phyloP scores from a whole-genome alignment of 768 basidiomycete species.

The Hygrocybe punicea region DNA sequence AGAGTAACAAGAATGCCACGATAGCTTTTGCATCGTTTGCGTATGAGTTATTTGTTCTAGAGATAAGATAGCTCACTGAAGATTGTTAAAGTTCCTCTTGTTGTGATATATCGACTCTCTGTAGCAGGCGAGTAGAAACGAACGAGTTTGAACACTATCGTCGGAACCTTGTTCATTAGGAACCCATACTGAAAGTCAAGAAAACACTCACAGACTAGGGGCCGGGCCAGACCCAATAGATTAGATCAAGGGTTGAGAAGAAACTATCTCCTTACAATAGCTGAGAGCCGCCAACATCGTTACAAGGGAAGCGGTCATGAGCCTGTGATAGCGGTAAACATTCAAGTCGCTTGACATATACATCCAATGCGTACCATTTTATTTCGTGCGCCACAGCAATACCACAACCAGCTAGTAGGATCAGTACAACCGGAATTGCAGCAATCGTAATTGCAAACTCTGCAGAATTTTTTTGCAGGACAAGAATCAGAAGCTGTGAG shows the following conservation, averaged over 20 bases:
- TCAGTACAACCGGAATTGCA: slow-evolving; percentile 75
- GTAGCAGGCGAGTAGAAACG: slow-evolving; percentile 72
- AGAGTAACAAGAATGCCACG: slow-evolving; percentile 68
- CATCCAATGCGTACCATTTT: slow-evolving; percentile 53
- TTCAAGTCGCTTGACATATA: not conserved
- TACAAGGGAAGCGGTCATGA: slow-evolving; percentile 68
- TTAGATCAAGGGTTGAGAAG: not conserved
- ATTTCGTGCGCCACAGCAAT: slow-evolving; percentile 77
- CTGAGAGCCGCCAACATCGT: slow-evolving; percentile 75
- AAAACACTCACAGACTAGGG: slow-evolving; percentile 39
- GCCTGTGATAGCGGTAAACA: slow-evolving; percentile 36
- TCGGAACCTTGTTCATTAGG: not conserved
- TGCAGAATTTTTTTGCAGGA: slow-evolving; percentile 56
- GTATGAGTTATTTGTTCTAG: not conserved
- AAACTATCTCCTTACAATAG: slow-evolving; percentile 59
- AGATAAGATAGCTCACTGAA: slow-evolving; percentile 56
- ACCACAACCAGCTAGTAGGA: slow-evolving; percentile 61
- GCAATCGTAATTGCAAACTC: slow-evolving; percentile 82
- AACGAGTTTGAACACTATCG: slow-evolving; percentile 78
- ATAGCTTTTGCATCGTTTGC: slow-evolving; percentile 48
- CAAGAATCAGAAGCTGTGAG: slow-evolving; percentile 74
- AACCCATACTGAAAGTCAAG: not conserved
- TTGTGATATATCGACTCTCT: slow-evolving; percentile 56
- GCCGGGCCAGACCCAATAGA: not conserved
- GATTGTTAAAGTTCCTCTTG: slow-evolving; percentile 71